These are phyloP conservation scores for Lachancea lanzarotensis DNA, from an alignment of 805 yeast genomes.

Conservation along the genomic window DNA sequence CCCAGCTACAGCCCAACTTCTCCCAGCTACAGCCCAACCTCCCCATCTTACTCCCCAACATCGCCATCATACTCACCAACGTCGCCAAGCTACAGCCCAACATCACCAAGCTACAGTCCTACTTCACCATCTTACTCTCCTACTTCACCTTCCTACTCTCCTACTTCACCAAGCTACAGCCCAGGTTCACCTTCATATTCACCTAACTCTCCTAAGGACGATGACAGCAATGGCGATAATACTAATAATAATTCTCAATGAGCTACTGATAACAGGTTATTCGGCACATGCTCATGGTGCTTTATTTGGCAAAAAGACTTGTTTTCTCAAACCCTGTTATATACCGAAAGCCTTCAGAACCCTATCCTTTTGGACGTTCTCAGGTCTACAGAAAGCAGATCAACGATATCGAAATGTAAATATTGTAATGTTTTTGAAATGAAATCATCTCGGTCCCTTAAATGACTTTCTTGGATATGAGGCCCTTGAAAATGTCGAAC, in stretches of 20 bases:
- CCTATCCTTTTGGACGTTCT: neutral
- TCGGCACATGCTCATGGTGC: constrained; percentile 1
- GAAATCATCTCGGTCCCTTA: neutral
- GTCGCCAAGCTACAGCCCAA: constrained; percentile 48
- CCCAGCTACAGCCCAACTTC: constrained; percentile 57
- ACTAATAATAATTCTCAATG: neutral
- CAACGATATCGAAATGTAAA: constrained; percentile 3
- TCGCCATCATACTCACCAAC: constrained; percentile 50
- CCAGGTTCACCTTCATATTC: constrained; percentile 54
- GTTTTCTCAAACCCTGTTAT: neutral
- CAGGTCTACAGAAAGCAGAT: neutral
- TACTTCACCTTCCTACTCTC: constrained; percentile 51
- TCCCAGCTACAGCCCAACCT: constrained; percentile 42
- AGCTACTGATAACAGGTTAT: constrained; percentile 3
- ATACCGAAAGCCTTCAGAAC: neutral
- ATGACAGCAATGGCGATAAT: constrained; percentile 35
- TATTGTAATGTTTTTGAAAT: constrained; percentile 8
- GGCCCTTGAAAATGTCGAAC: constrained; percentile 88
- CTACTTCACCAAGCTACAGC: constrained; percentile 65
- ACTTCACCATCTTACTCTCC: constrained; percentile 60
- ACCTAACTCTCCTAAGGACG: constrained; percentile 38
- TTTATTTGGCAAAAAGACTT: neutral
- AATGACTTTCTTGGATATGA: constrained; percentile 55
- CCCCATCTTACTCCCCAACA: no score
- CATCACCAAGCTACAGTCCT: constrained; percentile 44